phyloP scores from a whole-genome alignment of 257 asterid genomes.

The Avicennia marina region DNA sequence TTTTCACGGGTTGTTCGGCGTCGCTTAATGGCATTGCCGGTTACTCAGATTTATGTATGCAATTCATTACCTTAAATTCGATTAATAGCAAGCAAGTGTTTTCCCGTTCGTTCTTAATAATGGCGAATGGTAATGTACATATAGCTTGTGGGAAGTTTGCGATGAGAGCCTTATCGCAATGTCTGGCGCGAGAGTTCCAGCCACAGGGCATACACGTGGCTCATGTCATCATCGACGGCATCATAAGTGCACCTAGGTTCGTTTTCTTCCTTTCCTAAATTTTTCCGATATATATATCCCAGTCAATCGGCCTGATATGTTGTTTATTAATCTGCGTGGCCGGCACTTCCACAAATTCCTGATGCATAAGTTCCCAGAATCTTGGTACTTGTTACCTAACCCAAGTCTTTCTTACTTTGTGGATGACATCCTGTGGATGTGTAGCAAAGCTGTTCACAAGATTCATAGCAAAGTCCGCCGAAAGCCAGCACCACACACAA shows the following conservation, averaged over 20 bases:
- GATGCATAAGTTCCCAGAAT: no score
- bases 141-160: slow-evolving; percentile 87
- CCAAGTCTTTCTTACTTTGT: no score
- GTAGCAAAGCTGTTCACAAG: no score
- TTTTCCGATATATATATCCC: not conserved
- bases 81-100: no score
- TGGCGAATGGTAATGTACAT: no score
- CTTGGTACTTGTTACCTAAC: no score
- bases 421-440: no score
- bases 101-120: no score
- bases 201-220: slow-evolving; percentile 83
- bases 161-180: slow-evolving; percentile 71
- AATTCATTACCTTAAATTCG: no score
- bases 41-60: slow-evolving; percentile 63
- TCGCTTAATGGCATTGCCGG: slow-evolving; percentile 74
- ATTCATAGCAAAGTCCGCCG: no score
- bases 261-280: slow-evolving; percentile 15
- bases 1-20: slow-evolving; percentile 77
- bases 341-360: no score
- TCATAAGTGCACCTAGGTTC: slow-evolving; percentile 51
- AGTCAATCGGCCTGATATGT: not conserved
- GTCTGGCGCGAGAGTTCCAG: slow-evolving; percentile 72
- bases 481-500: no score
- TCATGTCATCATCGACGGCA: slow-evolving; percentile 78
- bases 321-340: slow-evolving; percentile 6